Percentiles rank a stretch among this genome's conserved stretches.
These are phyloP conservation scores for Leucaena leucocephala DNA, from an alignment of 306 rosid species.

Conservation along the genomic window DNA sequence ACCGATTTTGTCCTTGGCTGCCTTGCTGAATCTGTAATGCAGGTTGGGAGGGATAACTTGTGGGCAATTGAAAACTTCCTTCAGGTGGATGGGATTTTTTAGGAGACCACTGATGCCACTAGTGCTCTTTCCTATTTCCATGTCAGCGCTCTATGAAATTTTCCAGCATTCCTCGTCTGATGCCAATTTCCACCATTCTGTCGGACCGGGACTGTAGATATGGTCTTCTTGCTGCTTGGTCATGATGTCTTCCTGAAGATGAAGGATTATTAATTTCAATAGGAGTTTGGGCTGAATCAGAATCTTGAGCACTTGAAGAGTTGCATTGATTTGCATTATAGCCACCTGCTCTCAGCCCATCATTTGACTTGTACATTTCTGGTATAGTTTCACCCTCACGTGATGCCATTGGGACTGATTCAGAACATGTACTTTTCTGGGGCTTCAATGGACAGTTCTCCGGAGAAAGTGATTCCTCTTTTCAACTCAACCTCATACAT, in stretches of 20 bases:
- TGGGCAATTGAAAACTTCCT: slow-evolving; percentile 47
- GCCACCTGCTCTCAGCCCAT: slow-evolving; percentile 39
- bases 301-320: slow-evolving; percentile 47
- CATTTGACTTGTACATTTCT: slow-evolving; percentile 47
- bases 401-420: slow-evolving; percentile 36
- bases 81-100: slow-evolving; percentile 46
- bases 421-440: slow-evolving; percentile 40
- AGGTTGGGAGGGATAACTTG: slow-evolving; percentile 49
- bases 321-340: slow-evolving; percentile 43
- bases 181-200: slow-evolving; percentile 53
- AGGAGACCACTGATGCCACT: slow-evolving; percentile 47
- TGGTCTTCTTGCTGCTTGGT: slow-evolving; percentile 40
- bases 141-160: slow-evolving; percentile 50
- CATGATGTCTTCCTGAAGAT: slow-evolving; percentile 46
- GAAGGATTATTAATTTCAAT: slow-evolving; percentile 46
- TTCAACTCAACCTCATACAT: slow-evolving; percentile 47
- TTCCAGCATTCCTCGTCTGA: slow-evolving; percentile 47
- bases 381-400: slow-evolving; percentile 41
- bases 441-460: slow-evolving; percentile 44
- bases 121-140: slow-evolving; percentile 52
- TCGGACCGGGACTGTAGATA: slow-evolving; percentile 41
- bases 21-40: slow-evolving; percentile 52
- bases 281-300: slow-evolving; percentile 47
- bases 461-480: slow-evolving; percentile 48
- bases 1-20: slow-evolving; percentile 58